Evolutionary conservation across 208 protist species (phyloP).

Genomic region (Trypanosoma rangeli): DNA sequence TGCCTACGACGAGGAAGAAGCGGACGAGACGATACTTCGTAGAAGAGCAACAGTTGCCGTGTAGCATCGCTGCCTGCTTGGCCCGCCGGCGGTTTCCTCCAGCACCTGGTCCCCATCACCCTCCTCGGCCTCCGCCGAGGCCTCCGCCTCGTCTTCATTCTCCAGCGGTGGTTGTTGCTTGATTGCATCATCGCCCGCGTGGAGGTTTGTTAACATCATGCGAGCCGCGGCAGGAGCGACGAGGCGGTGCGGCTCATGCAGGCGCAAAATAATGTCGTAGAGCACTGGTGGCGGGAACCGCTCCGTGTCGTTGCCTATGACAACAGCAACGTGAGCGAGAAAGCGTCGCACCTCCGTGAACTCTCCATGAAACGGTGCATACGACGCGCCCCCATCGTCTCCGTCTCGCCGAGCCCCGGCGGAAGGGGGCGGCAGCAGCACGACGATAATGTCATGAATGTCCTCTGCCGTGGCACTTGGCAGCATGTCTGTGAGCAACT

Average conservation of each 20-base stretch:
- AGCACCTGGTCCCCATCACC: not conserved
- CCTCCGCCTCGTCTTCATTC: not conserved
- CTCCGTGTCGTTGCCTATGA: constrained; percentile 40
- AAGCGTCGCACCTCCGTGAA: constrained; percentile 18
- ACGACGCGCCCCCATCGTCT: not conserved
- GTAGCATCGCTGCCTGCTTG: not conserved
- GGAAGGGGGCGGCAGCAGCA: constrained; percentile 16
- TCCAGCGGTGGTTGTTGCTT: not conserved
- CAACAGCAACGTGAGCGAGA: constrained; percentile 35
- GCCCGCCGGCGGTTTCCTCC: not conserved
- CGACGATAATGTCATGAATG: constrained; percentile 22
- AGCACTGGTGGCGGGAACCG: constrained; percentile 29
- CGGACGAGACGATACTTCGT: constrained; percentile 4
- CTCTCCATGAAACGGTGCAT: not conserved
- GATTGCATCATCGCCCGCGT: not conserved
- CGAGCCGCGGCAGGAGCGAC: constrained; percentile 18
- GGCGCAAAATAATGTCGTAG: constrained; percentile 11
- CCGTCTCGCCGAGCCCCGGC: not conserved
- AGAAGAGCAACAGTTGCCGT: constrained; percentile 12
- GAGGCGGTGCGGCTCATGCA: constrained; percentile 26
- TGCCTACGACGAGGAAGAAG: not conserved
- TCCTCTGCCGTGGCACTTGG: constrained; percentile 23
- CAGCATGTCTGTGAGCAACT: constrained; percentile 32
- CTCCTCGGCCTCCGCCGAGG: not conserved
- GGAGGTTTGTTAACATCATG: constrained; percentile 20